Evolutionary conservation across 148 eudicot species (phyloP).

Genomic region (Persicaria tinctoria): DNA sequence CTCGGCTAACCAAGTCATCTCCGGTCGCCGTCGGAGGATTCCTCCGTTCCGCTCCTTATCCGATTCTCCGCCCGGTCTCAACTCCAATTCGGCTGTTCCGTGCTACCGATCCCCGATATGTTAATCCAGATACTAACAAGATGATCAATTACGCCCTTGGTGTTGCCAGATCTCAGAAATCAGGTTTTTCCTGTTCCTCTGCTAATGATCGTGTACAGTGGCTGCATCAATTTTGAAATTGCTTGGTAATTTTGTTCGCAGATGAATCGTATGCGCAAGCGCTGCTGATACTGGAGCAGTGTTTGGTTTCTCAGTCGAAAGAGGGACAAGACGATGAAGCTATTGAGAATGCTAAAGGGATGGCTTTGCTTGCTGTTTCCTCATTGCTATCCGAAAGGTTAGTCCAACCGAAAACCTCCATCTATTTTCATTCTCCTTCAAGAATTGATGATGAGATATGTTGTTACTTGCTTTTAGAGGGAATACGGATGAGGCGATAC

Average conservation of each 20-base stretch:
- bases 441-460: not conserved
- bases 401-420: not conserved
- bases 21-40: conserved; percentile 10
- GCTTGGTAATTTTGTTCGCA: conserved; percentile 16
- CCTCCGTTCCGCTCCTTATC: not conserved
- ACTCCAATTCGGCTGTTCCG: conserved; percentile 24
- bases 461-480: conserved; percentile 35
- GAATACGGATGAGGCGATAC: conserved; percentile 62
- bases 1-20: conserved; percentile 13
- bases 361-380: conserved; percentile 72
- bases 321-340: conserved; percentile 28
- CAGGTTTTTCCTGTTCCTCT: conserved; percentile 36
- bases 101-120: conserved; percentile 20
- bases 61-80: conserved; percentile 10
- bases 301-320: conserved; percentile 56
- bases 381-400: conserved; percentile 72
- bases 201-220: not conserved
- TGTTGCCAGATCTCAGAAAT: conserved; percentile 53
- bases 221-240: not conserved
- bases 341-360: conserved; percentile 49
- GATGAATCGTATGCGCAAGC: conserved; percentile 76
- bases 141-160: conserved; percentile 75
- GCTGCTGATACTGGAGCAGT: conserved; percentile 72
- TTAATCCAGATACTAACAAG: conserved; percentile 59
- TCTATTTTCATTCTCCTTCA: not conserved